Evolutionary conservation across 108 stramenopile species (phyloP), one percentile per base, ranked within the genome.

Genomic region (Parietichytrium sp.): DNA sequence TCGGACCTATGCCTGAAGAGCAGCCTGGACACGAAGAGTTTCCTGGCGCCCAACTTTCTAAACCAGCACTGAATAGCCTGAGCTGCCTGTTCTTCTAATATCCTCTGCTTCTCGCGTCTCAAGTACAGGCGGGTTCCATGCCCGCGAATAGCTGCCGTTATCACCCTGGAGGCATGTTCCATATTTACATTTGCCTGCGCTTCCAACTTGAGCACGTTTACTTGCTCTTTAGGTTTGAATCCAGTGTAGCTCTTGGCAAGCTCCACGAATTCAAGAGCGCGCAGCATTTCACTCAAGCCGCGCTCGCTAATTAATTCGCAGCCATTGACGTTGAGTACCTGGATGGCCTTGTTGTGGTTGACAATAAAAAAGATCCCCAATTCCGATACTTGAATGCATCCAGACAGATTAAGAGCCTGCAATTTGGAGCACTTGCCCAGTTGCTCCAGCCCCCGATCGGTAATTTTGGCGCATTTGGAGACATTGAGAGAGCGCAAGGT

Each of bases 241-340:
- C 61, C 61, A 47, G 20, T 72, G 61, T 72, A 72, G 3, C 61
- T 72, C 20, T 72, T 72, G 61, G 61, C 61, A 10, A 72, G 61
- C 61, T 72, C 61, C 6, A 72, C 61, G 42, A 72, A 72, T 27
- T 27, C 38, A 10, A 72, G 42, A 16, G 38, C 61, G 10, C 61
- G 61, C 16, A 72, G 33, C 61, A 72, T 72, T 20, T 72, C 38
- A n/a, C 12, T 12, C 61, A 72, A 2, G 13, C 61, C 61, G 10
- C 45, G 38, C 61, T 72, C 38, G 20, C 38, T 45, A 42, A 72
- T 72, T 10, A 72, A 42, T 3, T 72, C 61, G 61, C 61, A 72
- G 1, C 61, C 61, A 25, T 33, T 72, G 8, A 72, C 61, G 42
- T 72, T 72, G 61, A 72, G 61, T n/a, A 72, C 45, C 42, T 72